A percentile compares a stretch with the other conserved stretches of the same genome.
phyloP scores from a whole-genome alignment of 2,329 filamentous ascomycete genomes.

The Aspergillus sp. region DNA sequence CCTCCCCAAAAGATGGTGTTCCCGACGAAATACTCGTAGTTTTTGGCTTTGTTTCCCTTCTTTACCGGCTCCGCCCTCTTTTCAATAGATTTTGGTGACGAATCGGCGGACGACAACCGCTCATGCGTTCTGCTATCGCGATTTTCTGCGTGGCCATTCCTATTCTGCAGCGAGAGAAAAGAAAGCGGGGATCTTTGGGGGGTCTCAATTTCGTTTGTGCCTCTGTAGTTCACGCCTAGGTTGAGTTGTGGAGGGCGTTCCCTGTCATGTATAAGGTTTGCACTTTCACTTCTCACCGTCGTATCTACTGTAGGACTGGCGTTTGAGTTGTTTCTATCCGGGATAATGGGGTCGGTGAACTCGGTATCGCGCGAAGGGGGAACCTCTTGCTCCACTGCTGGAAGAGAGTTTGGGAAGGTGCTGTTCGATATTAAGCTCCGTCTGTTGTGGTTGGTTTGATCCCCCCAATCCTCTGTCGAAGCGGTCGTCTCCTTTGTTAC shows the following conservation, averaged over 20 bases:
- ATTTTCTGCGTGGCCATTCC: constrained; percentile 49
- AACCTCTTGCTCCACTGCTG: constrained; percentile 48
- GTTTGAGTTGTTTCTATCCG: constrained; percentile 70
- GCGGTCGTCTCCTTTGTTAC: constrained; percentile 34
- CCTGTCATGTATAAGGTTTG: constrained; percentile 68
- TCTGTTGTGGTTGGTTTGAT: constrained; percentile 52
- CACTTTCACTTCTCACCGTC: constrained; percentile 70
- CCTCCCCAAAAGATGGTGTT: constrained; percentile 89
- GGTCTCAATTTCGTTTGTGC: constrained; percentile 54
- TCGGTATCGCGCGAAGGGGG: constrained; percentile 79
- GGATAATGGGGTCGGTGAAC: constrained; percentile 70
- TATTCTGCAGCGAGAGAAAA: constrained; percentile 64
- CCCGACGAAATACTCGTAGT: constrained; percentile 90
- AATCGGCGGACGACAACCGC: constrained; percentile 78
- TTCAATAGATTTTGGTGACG: constrained; percentile 66
- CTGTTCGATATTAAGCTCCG: constrained; percentile 61
- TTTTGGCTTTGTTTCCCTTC: constrained; percentile 59
- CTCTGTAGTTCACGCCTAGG: constrained; percentile 60
- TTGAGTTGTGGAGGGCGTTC: constrained; percentile 54
- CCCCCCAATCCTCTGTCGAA: constrained; percentile 45
- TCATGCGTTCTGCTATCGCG: constrained; percentile 69
- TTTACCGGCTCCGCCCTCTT: constrained; percentile 37
- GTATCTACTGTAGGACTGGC: constrained; percentile 66
- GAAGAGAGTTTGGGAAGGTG: constrained; percentile 39
- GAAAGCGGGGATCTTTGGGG: constrained; percentile 72